A percentile compares a stretch with the other conserved stretches of the same genome.
phyloP scores from a whole-genome alignment of 1,284 basidiomycete species.

The Ganoderma boninense region DNA sequence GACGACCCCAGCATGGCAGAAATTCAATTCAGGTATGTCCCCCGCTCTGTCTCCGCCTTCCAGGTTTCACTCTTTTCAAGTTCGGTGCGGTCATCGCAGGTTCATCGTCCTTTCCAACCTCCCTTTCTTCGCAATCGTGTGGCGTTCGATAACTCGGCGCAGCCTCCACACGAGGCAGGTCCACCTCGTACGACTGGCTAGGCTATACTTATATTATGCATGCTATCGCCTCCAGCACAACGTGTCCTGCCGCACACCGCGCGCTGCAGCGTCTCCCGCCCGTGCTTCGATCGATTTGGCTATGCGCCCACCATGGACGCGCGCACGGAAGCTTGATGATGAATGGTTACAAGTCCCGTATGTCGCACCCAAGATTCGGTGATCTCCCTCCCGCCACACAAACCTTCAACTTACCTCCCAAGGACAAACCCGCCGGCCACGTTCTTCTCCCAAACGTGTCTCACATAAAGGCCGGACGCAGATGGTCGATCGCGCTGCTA shows the following conservation, averaged over 20 bases:
- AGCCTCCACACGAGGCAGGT: neutral
- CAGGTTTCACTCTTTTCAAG: neutral
- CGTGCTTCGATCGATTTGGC: neutral
- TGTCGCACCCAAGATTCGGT: neutral
- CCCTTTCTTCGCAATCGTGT: neutral
- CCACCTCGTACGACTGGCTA: neutral
- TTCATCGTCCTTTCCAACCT: neutral
- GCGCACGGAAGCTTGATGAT: conserved; percentile 2
- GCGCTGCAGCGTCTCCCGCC: neutral
- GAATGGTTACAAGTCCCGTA: neutral
- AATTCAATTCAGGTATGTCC: neutral
- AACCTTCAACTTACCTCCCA: neutral
- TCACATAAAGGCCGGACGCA: neutral
- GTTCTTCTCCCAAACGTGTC: neutral
- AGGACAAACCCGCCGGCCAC: neutral
- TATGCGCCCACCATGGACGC: neutral
- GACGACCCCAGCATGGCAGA: neutral
- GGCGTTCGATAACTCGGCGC: conserved; percentile 1
- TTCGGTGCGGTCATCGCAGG: neutral
- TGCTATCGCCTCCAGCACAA: neutral
- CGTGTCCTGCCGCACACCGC: neutral
- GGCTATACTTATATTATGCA: neutral
- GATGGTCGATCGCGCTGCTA: neutral
- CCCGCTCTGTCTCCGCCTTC: neutral
- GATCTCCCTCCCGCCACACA: neutral